These are phyloP conservation scores for Ascocoryne sarcoides DNA, from an alignment of 2,329 filamentous ascomycete genomes.

Conservation along the genomic window DNA sequence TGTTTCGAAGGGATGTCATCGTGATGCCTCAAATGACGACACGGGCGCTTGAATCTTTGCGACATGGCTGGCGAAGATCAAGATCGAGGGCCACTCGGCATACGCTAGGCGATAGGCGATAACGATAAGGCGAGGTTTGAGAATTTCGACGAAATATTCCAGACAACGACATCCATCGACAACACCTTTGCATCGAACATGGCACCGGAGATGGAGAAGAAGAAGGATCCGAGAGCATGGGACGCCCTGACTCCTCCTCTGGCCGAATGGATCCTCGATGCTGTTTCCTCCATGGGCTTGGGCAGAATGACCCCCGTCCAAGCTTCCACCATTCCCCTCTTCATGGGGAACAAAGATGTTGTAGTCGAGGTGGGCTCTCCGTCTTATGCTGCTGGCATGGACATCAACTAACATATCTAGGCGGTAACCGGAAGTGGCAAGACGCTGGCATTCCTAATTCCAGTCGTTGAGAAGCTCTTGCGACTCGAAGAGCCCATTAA, in stretches of 20 bases:
- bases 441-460: conserved; percentile 78
- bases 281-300: conserved; percentile 78
- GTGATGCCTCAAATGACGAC: not conserved
- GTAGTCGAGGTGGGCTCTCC: conserved; percentile 64
- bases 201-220: conserved; percentile 23
- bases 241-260: conserved; percentile 60
- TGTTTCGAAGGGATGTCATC: not conserved
- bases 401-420: conserved; percentile 29
- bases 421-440: conserved; percentile 89
- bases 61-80: conserved; percentile 1
- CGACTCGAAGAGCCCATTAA: conserved; percentile 74
- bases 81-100: not conserved
- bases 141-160: not conserved
- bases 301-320: conserved; percentile 89
- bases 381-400: not conserved
- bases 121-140: conserved; percentile 5
- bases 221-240: conserved; percentile 50
- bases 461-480: conserved; percentile 73
- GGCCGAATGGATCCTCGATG: conserved; percentile 79
- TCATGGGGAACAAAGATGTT: conserved; percentile 83
- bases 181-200: too few relatives aligned
- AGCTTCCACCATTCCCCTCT: conserved; percentile 79
- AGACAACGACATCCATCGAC: not conserved
- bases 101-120: conserved; percentile 3
- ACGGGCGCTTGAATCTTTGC: not conserved